phyloP scores from a whole-genome alignment of 2,329 filamentous ascomycete genomes.

The Fusarium pseudocircinatum region DNA sequence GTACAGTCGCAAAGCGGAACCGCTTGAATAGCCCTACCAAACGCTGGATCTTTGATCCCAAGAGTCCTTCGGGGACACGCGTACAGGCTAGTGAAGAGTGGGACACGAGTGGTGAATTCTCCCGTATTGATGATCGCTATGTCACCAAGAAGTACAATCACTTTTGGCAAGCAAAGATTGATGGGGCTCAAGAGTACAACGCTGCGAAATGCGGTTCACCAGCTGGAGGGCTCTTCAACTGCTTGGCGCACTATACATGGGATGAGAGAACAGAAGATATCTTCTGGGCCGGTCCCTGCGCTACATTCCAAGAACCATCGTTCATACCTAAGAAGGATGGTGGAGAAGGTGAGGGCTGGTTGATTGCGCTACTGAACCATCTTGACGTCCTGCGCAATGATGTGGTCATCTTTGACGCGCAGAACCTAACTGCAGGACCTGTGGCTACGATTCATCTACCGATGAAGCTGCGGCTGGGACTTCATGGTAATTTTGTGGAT shows the following conservation, averaged over 20 bases:
- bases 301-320: slow-evolving; percentile 3
- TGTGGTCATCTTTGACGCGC: not conserved
- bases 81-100: not conserved
- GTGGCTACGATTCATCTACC: slow-evolving; percentile 3
- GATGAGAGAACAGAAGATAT: not conserved
- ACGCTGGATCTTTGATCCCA: not conserved
- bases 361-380: slow-evolving; percentile 10
- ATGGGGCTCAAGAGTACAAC: not conserved
- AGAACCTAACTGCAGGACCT: not conserved
- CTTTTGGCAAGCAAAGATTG: slow-evolving; percentile 17
- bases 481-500: slow-evolving; percentile 20
- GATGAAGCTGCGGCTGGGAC: slow-evolving; percentile 4
- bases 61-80: not conserved
- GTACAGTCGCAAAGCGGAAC: not conserved
- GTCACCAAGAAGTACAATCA: slow-evolving; percentile 11
- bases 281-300: not conserved
- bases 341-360: not conserved
- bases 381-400: slow-evolving; percentile 12
- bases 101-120: slow-evolving; percentile 9
- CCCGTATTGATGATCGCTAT: slow-evolving; percentile 8
- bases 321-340: slow-evolving; percentile 1
- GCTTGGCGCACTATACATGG: slow-evolving; percentile 12
- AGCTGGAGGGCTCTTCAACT: slow-evolving; percentile 8
- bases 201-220: not conserved
- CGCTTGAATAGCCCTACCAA: not conserved